Base-by-base conservation (phyloP, 2,329 filamentous ascomycete species). In the Colletotrichum liriopes region DNA sequence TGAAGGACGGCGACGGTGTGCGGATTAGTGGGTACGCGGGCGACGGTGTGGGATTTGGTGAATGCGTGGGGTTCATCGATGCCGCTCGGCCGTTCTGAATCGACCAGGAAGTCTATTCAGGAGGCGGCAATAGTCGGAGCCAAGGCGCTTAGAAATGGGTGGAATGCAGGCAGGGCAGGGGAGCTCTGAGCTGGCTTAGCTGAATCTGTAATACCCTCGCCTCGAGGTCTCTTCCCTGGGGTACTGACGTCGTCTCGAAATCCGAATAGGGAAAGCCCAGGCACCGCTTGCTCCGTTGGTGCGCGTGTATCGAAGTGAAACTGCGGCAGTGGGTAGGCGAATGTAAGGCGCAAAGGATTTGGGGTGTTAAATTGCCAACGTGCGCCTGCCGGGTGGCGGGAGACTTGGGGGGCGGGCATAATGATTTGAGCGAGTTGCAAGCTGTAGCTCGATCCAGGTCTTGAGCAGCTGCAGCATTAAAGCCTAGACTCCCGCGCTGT, bases 41-140 rank as follows among this genome's bases (percentile, higher is more conserved):
- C 81, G 84, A 52, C 76, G 80, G 81, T 18, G 88, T 84, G 66
- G 82, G 82, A 0, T 84, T 84, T 67, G 82, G 82, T 0, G 81
- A 83, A 9, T 83, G 81, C 43, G 60, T 75, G 1, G 83, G 83
- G 1, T 63, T 65, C 39, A 52, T 74, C 45, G 65, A 41, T 26
- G 47, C 69, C 32, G 67, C 65, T 43, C 65, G 62, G 49, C 64
- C 70, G 35, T 67, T 72, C 29, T 64, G 32, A 69, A 35, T 14
- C 18, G 29, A 45, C 58, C 58, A 18, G 26, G 68, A 71, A 62
- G 43, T 37, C 51, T 14, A 63, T 37, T 56, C 37, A 35, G 35
- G 41, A 51, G 18, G 43, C 51, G 29, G 58, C 35, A 37, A 52
- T 45, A 37, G 39, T n/a, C n/a, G 26, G 56, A 26, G 49, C 16